These are phyloP conservation scores for Fraxinus floribunda DNA, from an alignment of 305 asterid genomes.

Conservation along the genomic window DNA sequence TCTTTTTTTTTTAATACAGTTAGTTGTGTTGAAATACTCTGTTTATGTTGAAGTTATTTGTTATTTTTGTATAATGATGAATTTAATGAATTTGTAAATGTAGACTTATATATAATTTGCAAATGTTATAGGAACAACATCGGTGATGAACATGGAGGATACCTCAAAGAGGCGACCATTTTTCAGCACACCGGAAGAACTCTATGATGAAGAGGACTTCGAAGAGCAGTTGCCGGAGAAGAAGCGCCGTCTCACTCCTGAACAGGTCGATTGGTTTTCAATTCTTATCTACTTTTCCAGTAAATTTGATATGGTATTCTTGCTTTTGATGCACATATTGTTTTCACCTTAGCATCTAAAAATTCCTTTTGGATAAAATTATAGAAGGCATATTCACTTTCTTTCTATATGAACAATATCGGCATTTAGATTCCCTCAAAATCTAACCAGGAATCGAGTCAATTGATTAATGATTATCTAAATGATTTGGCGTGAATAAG, in stretches of 20 bases:
- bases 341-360: neutral
- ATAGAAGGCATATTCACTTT: neutral
- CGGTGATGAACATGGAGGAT: conserved; percentile 67
- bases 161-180: conserved; percentile 64
- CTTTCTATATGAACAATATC: neutral
- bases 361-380: neutral
- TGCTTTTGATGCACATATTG: neutral
- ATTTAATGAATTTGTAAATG: neutral
- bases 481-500: neutral
- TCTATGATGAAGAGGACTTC: conserved; percentile 81
- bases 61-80: neutral
- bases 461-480: neutral
- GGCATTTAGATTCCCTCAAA: neutral
- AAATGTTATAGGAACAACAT: conserved; percentile 46
- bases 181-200: conserved; percentile 68
- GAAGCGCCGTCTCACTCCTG: conserved; percentile 91
- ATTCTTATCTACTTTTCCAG: neutral
- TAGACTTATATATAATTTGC: neutral
- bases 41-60: neutral
- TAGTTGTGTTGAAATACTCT: neutral
- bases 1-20: neutral
- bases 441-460: neutral
- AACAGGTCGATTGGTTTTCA: conserved; percentile 55
- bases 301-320: neutral
- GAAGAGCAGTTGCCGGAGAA: conserved; percentile 90